These are phyloP conservation scores for Lasiodiplodia gonubiensis DNA, from an alignment of 2,329 filamentous ascomycete species.

Conservation along the genomic window DNA sequence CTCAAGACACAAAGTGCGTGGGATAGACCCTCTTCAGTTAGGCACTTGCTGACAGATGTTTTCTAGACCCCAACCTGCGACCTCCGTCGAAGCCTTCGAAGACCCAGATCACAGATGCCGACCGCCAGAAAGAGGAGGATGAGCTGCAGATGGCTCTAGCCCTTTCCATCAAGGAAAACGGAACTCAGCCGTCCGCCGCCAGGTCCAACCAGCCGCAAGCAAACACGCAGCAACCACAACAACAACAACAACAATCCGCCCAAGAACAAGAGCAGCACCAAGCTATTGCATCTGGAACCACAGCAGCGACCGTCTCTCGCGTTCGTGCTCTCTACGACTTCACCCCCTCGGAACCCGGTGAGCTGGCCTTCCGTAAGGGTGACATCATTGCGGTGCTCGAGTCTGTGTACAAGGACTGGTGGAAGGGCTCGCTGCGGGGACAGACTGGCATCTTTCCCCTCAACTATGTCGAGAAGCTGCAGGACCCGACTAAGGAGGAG, in stretches of 20 bases:
- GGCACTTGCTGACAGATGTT: slow-evolving; percentile 39
- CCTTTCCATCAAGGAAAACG: slow-evolving; percentile 87
- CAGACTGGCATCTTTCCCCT: slow-evolving; percentile 97
- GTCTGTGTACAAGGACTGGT: slow-evolving; percentile 99
- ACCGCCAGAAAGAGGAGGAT: slow-evolving; percentile 94
- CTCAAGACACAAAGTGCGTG: slow-evolving; percentile 71
- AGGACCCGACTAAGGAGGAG: slow-evolving; percentile 93
- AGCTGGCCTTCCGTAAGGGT: slow-evolving; percentile 94
- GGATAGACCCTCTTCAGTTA: background rate
- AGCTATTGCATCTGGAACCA: slow-evolving; percentile 78
- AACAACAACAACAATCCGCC: background rate
- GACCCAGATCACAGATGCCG: slow-evolving; percentile 84
- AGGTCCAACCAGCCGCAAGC: slow-evolving; percentile 50
- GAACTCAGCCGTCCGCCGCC: slow-evolving; percentile 42
- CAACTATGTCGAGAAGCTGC: slow-evolving; percentile 97
- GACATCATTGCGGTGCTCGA: slow-evolving; percentile 97
- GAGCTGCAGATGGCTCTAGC: slow-evolving; percentile 96
- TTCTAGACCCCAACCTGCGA: slow-evolving; percentile 82
- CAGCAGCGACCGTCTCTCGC: slow-evolving; percentile 92
- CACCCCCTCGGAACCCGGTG: slow-evolving; percentile 88
- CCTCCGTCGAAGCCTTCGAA: slow-evolving; percentile 93
- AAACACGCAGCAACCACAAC: slow-evolving; percentile 32
- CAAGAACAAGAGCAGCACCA: slow-evolving; percentile 54
- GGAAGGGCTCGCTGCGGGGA: slow-evolving; percentile 92
- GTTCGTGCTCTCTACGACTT: slow-evolving; percentile 96